phyloP scores from a whole-genome alignment of 768 basidiomycete species.

The Lactarius quietus region DNA sequence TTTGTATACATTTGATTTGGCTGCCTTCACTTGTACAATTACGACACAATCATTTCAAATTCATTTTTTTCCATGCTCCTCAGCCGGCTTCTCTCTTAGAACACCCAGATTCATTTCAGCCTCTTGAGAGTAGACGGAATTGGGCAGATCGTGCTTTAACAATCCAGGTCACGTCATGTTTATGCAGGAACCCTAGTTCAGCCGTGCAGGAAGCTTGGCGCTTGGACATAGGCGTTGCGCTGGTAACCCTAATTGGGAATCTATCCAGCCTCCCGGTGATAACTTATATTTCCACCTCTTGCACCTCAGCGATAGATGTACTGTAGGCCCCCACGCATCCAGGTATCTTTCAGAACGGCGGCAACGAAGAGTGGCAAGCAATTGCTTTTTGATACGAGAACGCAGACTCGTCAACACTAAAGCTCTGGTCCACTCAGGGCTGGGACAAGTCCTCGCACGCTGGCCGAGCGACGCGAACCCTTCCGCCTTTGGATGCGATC shows the following conservation, averaged over 20 bases:
- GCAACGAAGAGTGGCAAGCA: background rate
- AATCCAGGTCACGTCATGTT: background rate
- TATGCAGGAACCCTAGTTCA: background rate
- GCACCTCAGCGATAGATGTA: too few relatives aligned
- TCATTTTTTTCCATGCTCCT: background rate
- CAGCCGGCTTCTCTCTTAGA: background rate
- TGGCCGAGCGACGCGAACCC: background rate
- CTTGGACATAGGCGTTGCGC: too few relatives aligned
- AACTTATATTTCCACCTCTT: too few relatives aligned
- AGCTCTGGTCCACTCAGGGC: background rate
- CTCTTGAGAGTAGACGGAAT: too few relatives aligned
- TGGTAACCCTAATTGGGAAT: background rate
- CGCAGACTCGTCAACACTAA: too few relatives aligned
- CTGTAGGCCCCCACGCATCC: background rate
- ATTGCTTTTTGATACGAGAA: too few relatives aligned
- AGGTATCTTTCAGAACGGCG: background rate
- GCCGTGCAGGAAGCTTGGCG: too few relatives aligned
- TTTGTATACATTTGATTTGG: conserved; percentile 3
- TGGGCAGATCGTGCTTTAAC: too few relatives aligned
- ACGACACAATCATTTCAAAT: conserved; percentile 10
- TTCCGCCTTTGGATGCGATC: background rate
- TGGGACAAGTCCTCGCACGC: background rate
- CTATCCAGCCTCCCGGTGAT: background rate
- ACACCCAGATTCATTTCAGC: too few relatives aligned
- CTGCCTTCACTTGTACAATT: background rate